phyloP scores from a whole-genome alignment of 768 basidiomycete genomes.

The Tricholoma sp. region DNA sequence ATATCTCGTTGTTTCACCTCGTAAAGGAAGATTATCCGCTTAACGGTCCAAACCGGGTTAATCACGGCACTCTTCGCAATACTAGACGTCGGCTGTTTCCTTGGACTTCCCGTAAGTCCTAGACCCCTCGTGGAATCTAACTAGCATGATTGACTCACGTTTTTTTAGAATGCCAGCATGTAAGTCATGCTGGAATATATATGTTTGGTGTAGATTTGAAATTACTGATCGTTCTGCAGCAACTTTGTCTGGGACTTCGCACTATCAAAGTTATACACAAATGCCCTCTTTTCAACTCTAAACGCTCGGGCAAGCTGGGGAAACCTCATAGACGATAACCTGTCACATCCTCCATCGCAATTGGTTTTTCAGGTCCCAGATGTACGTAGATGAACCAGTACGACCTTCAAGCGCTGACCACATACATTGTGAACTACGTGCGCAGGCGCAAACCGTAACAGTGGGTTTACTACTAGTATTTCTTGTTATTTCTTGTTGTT shows the following conservation, averaged over 20 bases:
- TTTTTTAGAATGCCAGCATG: constrained; percentile 18
- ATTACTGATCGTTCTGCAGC: constrained; percentile 5
- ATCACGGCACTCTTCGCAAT: constrained; percentile 35
- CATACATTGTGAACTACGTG: not conserved
- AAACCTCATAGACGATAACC: not conserved
- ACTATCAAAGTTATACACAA: constrained; percentile 23
- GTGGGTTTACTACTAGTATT: too few relatives aligned
- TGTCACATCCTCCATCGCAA: not conserved
- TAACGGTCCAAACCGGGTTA: constrained; percentile 38
- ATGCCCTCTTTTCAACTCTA: constrained; percentile 11
- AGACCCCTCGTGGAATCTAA: not conserved
- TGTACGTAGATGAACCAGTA: not conserved
- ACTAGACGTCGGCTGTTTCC: constrained; percentile 39
- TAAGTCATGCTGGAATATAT: constrained; percentile 4
- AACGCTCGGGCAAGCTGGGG: not conserved
- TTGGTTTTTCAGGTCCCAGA: not conserved
- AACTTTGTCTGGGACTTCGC: constrained; percentile 25
- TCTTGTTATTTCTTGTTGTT: too few relatives aligned
- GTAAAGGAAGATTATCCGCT: constrained; percentile 5
- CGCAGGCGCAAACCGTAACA: not conserved
- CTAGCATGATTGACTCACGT: not conserved
- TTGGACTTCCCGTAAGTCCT: constrained; percentile 30
- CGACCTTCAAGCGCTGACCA: not conserved
- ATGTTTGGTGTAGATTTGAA: not conserved
- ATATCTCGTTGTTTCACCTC: not conserved